Evolutionary conservation across 441 rosid genomes (phyloP), one percentile per base, ranked within the genome.

Genomic region (Pelargonium fulgidum): DNA sequence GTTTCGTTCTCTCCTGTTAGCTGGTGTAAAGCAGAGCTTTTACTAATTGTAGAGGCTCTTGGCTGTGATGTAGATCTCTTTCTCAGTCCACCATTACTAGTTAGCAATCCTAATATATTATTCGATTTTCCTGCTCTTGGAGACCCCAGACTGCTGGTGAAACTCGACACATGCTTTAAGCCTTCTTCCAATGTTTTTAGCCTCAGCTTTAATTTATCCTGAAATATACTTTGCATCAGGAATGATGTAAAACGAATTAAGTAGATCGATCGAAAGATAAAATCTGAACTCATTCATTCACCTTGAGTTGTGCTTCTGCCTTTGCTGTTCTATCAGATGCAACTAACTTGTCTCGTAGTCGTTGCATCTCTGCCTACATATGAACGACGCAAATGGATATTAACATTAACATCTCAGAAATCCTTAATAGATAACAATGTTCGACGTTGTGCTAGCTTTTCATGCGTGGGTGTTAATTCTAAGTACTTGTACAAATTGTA

Each of bases 241-340:
- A 62, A 20, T 39, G 22, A 44, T 54, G 22, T 7, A 58, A 12
- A 64, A 11, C 4, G 12, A 14, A 9, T 54, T 0, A 67, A 62
- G 19, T 41, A 22, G 26, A 20, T 48, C 17, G 6, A 24, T 3
- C 13, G 14, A 20, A 24, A 39, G 41, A 24, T 10, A 44, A 4
- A 33, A 13, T 19, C 26, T 65, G 33, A 68, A 56, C 47, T 58
- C 39, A 22, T 17, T 0, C 48, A 17, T 16, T 77, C 66, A 87
- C 98, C 96, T 94, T 94, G 47, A 91, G 83, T 70, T 85, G 96
- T 12, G 92, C 86, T 81, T 94, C 97, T 45, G 96, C 93, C 75
- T 86, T 94, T 11, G 96, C 90, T 14, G 99, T 84, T 81, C 97
- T 88, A 68, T 91, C 96, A 1, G 92, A 76, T 65, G 86, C 73